These are phyloP conservation scores for Gaeumannomyces sp. DNA, from an alignment of 2,329 filamentous ascomycete genomes.

Conservation along the genomic window DNA sequence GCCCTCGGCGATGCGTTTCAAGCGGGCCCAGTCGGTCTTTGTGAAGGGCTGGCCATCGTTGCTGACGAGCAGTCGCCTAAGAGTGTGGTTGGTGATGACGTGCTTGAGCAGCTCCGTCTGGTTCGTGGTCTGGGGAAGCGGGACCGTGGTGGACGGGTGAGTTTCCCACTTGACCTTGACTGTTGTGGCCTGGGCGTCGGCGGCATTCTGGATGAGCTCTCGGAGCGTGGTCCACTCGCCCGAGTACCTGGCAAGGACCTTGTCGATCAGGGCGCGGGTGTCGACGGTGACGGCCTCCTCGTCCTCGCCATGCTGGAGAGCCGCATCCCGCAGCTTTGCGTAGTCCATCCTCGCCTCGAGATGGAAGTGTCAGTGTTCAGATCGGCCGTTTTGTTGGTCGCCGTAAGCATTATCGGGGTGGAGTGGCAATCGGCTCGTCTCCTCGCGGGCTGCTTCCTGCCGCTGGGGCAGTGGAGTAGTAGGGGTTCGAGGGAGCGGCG, in stretches of 20 bases:
- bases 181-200: slow-evolving; percentile 84
- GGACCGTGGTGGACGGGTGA: slow-evolving; percentile 70
- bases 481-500: slow-evolving; percentile 3
- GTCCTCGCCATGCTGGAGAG: slow-evolving; percentile 77
- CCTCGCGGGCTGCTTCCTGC: background rate
- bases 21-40: slow-evolving; percentile 82
- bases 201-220: slow-evolving; percentile 97
- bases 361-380: slow-evolving; percentile 1
- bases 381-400: background rate
- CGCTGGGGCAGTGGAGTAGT: background rate
- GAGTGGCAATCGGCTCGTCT: background rate
- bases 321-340: slow-evolving; percentile 74
- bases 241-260: slow-evolving; percentile 91
- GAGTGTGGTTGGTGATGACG: slow-evolving; percentile 74
- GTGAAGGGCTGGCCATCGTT: slow-evolving; percentile 89
- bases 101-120: slow-evolving; percentile 73
- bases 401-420: background rate
- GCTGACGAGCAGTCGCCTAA: slow-evolving; percentile 80
- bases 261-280: slow-evolving; percentile 93
- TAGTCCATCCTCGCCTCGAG: slow-evolving; percentile 52
- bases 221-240: slow-evolving; percentile 88
- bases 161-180: slow-evolving; percentile 93
- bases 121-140: slow-evolving; percentile 59
- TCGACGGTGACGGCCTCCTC: slow-evolving; percentile 98
- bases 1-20: slow-evolving; percentile 97